These are phyloP conservation scores for Stagonosporopsis chrysanthemi DNA, from an alignment of 2,329 filamentous ascomycete species.

Conservation along the genomic window DNA sequence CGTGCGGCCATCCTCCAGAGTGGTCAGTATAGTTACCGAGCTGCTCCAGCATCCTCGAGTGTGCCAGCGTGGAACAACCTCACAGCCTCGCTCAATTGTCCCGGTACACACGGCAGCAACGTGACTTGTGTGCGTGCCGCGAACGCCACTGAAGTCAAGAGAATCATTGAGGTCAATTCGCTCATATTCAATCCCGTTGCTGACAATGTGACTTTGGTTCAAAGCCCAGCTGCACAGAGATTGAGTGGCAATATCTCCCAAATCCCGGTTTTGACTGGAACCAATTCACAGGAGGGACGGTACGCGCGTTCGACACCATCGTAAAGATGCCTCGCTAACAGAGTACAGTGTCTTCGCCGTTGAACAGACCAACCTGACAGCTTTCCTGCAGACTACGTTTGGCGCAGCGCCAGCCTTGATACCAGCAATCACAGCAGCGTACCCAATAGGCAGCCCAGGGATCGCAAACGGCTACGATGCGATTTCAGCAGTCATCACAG, in stretches of 20 bases:
- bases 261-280: slow-evolving; percentile 37
- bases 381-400: slow-evolving; percentile 29
- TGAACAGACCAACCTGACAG: slow-evolving; percentile 25
- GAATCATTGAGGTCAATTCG: slow-evolving; percentile 27
- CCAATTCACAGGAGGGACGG: slow-evolving; percentile 39
- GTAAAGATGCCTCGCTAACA: neutral
- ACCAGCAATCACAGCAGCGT: slow-evolving; percentile 28
- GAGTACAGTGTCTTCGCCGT: slow-evolving; percentile 26
- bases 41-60: slow-evolving; percentile 17
- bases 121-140: slow-evolving; percentile 35
- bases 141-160: slow-evolving; percentile 27
- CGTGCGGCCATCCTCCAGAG: slow-evolving; percentile 42
- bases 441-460: slow-evolving; percentile 27
- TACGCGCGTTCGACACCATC: neutral
- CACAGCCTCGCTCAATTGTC: slow-evolving; percentile 31
- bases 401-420: slow-evolving; percentile 21
- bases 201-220: slow-evolving; percentile 35
- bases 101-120: slow-evolving; percentile 23
- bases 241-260: slow-evolving; percentile 33
- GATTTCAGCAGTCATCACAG: slow-evolving; percentile 27
- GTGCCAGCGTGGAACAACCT: slow-evolving; percentile 33
- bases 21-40: slow-evolving; percentile 34
- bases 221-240: slow-evolving; percentile 26
- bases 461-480: slow-evolving; percentile 28
- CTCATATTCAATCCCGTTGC: slow-evolving; percentile 29